phyloP scores from a whole-genome alignment of 2,329 filamentous ascomycete species.

The Alternaria infectoria region DNA sequence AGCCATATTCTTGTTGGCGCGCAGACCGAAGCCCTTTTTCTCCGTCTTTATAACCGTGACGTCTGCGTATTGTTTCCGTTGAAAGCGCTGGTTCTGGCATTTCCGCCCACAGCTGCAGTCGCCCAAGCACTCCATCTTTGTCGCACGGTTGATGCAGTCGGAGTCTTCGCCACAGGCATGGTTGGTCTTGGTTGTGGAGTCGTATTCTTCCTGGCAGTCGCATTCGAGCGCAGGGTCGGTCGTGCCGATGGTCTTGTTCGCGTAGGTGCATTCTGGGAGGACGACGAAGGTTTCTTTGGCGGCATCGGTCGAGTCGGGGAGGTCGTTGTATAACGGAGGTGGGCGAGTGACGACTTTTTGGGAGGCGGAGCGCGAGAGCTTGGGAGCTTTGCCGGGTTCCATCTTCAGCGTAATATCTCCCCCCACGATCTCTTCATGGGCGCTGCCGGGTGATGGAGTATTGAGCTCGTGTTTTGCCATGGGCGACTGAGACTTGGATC shows the following conservation, averaged over 20 bases:
- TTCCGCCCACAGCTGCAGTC: conserved; percentile 85
- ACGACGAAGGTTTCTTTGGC: conserved; percentile 79
- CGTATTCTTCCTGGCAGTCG: conserved; percentile 92
- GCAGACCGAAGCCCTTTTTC: conserved; percentile 94
- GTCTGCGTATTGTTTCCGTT: conserved; percentile 84
- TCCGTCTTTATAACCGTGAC: conserved; percentile 97
- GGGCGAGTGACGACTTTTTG: conserved; percentile 71
- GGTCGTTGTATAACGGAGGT: conserved; percentile 71
- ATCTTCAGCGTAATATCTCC: conserved; percentile 68
- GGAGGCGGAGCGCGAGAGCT: conserved; percentile 74
- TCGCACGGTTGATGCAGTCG: conserved; percentile 97
- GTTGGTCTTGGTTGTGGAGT: conserved; percentile 64
- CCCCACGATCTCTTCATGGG: conserved; percentile 62
- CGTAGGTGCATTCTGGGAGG: conserved; percentile 86
- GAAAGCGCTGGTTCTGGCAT: conserved; percentile 95
- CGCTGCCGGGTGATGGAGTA: conserved; percentile 47
- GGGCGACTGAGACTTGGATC: conserved; percentile 43
- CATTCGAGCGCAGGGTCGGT: conserved; percentile 95
- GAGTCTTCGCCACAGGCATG: conserved; percentile 93
- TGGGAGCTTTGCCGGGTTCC: conserved; percentile 69
- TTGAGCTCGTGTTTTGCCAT: conserved; percentile 35
- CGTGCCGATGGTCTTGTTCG: conserved; percentile 86
- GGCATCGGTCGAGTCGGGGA: conserved; percentile 79
- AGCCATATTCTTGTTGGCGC: conserved; percentile 77
- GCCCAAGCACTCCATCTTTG: conserved; percentile 93